Evolutionary conservation across 202 grass and related monocot genomes (phyloP), one percentile per base, ranked within the genome.

Genomic region (Saccharum hybrid): DNA sequence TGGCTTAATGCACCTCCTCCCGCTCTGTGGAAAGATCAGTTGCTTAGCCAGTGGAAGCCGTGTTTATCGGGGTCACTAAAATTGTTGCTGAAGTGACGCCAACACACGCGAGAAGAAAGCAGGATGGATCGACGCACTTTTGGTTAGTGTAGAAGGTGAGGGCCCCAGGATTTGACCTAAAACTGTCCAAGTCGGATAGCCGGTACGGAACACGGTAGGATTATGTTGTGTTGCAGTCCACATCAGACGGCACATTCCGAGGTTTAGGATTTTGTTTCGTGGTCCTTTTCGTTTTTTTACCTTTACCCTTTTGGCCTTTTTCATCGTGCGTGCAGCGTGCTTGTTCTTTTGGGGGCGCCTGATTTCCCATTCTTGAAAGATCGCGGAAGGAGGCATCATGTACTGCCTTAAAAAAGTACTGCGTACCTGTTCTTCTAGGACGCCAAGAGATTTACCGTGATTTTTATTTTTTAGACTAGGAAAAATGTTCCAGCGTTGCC

Each of bases 121-220:
- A 66, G 63, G 34, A 18, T 4, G 0, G 26, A 30, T 63, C 71
- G 0, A 69, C 19, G 15, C 22, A 22, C 1, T 31, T 3, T n/a
- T 8, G 34, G 34, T 39, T 14, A 48, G 83, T 51, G 74, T n/a
- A 61, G 51, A 4, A 26, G 68, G 3, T 0, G 10, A 0, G 56
- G 39, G 63, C 38, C 30, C 81, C 18, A 7, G 5, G 71, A 70
- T 68, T 84, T 69, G 76, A 74, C 76, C 75, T 63, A 88, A 66
- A 79, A 68, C 68, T 26, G 46, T 84, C 62, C 5, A 3, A 41
- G 46, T 80, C 76, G 8, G 69, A 84, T 88, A 8, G 8, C 39
- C 16, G 33, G 82, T 88, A 81, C 75, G 87, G 81, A 81, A 68
- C 39, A 54, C n/a, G n/a, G n/a, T n/a, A n/a, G n/a, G n/a, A 36